phyloP scores from a whole-genome alignment of 208 protist genomes.

The Leishmania guyanensis region DNA sequence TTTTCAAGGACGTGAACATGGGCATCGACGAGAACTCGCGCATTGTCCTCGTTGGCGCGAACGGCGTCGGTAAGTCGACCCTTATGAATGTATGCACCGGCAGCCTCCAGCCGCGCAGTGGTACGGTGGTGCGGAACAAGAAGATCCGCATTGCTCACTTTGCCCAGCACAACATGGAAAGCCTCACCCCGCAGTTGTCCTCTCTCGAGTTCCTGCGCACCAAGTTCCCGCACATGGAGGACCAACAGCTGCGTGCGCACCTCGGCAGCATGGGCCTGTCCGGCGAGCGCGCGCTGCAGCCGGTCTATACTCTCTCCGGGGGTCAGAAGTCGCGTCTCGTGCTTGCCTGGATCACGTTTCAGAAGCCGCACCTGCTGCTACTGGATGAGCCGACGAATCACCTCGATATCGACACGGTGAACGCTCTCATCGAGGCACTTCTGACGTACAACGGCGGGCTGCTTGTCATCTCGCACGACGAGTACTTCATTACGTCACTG shows the following conservation, averaged over 20 bases:
- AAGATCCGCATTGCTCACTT: constrained; percentile 92
- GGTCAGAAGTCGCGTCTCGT: constrained; percentile 95
- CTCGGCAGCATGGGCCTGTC: constrained; percentile 93
- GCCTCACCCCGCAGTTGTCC: constrained; percentile 88
- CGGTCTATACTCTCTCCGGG: constrained; percentile 93
- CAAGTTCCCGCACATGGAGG: constrained; percentile 86
- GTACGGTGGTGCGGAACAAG: constrained; percentile 83
- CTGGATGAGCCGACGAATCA: constrained; percentile 98
- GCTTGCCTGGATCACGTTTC: constrained; percentile 94
- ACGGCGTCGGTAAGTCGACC: constrained; percentile 95
- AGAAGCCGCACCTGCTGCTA: constrained; percentile 93
- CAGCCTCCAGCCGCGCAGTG: constrained; percentile 77
- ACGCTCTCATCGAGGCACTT: constrained; percentile 92
- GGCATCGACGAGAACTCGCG: constrained; percentile 86
- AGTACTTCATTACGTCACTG: constrained; percentile 93
- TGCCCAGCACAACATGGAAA: constrained; percentile 94
- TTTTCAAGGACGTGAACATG: constrained; percentile 94
- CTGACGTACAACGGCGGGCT: constrained; percentile 90
- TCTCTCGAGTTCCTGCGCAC: constrained; percentile 90
- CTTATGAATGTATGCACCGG: constrained; percentile 93
- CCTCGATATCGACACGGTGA: constrained; percentile 95
- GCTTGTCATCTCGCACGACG: constrained; percentile 93
- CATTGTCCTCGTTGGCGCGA: constrained; percentile 91
- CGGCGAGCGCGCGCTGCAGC: constrained; percentile 85
- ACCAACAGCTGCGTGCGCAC: constrained; percentile 87